phyloP scores from a whole-genome alignment of 225 moss, liverwort and hornwort species.

The Straminergon stramineum region DNA sequence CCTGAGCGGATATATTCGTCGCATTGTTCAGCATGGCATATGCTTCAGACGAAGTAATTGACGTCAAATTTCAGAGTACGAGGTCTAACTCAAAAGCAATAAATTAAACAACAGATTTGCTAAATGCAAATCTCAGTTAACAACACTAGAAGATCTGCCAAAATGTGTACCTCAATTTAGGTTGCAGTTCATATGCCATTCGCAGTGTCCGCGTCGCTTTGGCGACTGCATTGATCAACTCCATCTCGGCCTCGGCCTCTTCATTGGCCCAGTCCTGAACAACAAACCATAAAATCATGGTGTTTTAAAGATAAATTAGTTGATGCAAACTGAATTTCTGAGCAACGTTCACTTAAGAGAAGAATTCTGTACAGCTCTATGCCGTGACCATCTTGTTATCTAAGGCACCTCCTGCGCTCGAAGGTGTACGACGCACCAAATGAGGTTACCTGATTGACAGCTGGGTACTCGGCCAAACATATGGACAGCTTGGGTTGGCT shows the following conservation, averaged over 20 bases:
- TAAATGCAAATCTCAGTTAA: background rate
- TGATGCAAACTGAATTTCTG: background rate
- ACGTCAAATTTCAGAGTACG: background rate
- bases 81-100: background rate
- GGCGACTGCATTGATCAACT: constrained; percentile 42
- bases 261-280: constrained; percentile 54
- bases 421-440: background rate
- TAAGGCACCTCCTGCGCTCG: background rate
- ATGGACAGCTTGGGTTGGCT: constrained; percentile 50
- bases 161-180: constrained; percentile 47
- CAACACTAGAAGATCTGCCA: background rate
- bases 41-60: background rate
- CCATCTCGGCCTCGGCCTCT: constrained; percentile 49
- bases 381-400: background rate
- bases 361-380: background rate
- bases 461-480: constrained; percentile 59
- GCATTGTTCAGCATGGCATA: background rate
- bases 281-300: background rate
- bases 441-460: constrained; percentile 23
- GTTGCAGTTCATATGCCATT: constrained; percentile 73
- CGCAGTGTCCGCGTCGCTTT: constrained; percentile 65
- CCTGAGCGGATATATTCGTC: background rate
- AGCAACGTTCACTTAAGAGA: background rate
- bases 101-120: background rate
- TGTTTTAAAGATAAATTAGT: background rate